Conservation (phyloP, 164 flowering plant species). For the Magnolia officinalis region DNA sequence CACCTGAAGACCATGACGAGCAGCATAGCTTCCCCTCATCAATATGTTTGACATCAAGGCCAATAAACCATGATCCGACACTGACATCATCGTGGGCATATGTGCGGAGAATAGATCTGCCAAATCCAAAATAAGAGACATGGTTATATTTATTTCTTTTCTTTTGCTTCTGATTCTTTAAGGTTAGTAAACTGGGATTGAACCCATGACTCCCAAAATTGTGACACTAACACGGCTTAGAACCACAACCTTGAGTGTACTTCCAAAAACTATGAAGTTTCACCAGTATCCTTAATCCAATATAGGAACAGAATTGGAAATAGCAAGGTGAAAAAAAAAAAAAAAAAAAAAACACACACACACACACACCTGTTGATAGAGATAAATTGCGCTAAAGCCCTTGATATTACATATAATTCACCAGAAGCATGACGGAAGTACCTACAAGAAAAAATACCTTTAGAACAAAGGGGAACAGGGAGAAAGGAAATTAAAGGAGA, state of each 20-base stretch:
- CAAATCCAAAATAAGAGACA: slow-evolving; percentile 4
- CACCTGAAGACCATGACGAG: slow-evolving; percentile 81
- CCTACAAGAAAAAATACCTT: slow-evolving; percentile 33
- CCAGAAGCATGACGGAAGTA: slow-evolving; percentile 96
- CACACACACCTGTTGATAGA: slow-evolving; percentile 72
- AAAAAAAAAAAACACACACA: too few relatives aligned
- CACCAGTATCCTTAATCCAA: neutral
- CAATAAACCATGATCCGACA: slow-evolving; percentile 93
- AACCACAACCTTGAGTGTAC: neutral
- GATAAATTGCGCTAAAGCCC: slow-evolving; percentile 77
- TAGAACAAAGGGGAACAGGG: neutral
- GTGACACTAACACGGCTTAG: neutral
- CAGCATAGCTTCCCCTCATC: slow-evolving; percentile 89
- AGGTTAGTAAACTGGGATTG: neutral
- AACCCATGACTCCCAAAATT: neutral
- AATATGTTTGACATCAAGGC: slow-evolving; percentile 74
- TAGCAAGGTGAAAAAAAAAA: neutral
- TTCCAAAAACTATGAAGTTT: neutral
- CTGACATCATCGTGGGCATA: slow-evolving; percentile 96
- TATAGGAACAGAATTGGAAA: neutral
- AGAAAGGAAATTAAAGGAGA: neutral
- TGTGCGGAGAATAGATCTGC: slow-evolving; percentile 68
- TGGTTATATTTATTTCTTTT: neutral
- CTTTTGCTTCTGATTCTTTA: neutral
- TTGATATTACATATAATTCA: slow-evolving; percentile 78